A percentile compares a stretch with the other conserved stretches of the same genome.
These are phyloP conservation scores for Xylaria intraflava DNA, from an alignment of 495 filamentous ascomycete genomes.

Conservation along the genomic window DNA sequence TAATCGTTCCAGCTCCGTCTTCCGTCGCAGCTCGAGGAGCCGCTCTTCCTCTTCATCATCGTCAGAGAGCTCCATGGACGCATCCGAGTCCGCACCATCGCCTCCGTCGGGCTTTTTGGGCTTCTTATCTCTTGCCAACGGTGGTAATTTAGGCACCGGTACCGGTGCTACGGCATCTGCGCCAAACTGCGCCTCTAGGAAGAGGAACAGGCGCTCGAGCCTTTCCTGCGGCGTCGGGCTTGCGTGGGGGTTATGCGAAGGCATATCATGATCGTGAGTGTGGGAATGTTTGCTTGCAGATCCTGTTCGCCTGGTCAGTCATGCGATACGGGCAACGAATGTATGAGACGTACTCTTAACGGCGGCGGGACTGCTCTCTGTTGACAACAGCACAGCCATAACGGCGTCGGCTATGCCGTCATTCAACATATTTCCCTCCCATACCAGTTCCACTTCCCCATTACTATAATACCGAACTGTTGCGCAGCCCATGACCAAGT, in stretches of 20 bases:
- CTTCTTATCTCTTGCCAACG: conserved; percentile 29
- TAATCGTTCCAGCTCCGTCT: conserved; percentile 57
- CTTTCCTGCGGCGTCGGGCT: conserved; percentile 64
- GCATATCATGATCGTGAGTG: conserved; percentile 41
- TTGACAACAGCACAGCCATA: conserved; percentile 78
- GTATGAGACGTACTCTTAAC: conserved; percentile 65
- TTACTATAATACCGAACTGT: conserved; percentile 60
- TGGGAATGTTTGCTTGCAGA: conserved; percentile 52
- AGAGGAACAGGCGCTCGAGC: conserved; percentile 79
- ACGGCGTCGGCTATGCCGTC: conserved; percentile 95
- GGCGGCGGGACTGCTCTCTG: conserved; percentile 89
- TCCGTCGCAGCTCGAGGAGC: conserved; percentile 33
- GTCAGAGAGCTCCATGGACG: conserved; percentile 37
- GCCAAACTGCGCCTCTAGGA: conserved; percentile 95
- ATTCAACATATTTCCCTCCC: conserved; percentile 97
- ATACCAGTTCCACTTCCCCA: conserved; percentile 83
- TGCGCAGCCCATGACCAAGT: conserved; percentile 87
- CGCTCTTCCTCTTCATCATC: conserved; percentile 36
- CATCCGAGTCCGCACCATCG: conserved; percentile 26
- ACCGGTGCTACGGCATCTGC: conserved; percentile 67
- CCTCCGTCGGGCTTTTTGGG: conserved; percentile 14
- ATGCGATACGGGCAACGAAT: neutral
- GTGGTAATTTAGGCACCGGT: conserved; percentile 52
- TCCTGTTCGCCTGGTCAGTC: conserved; percentile 31
- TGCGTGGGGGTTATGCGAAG: conserved; percentile 61